Base-by-base conservation (phyloP, 2,329 filamentous ascomycete species). In the Phyllosticta citrichinensis region DNA sequence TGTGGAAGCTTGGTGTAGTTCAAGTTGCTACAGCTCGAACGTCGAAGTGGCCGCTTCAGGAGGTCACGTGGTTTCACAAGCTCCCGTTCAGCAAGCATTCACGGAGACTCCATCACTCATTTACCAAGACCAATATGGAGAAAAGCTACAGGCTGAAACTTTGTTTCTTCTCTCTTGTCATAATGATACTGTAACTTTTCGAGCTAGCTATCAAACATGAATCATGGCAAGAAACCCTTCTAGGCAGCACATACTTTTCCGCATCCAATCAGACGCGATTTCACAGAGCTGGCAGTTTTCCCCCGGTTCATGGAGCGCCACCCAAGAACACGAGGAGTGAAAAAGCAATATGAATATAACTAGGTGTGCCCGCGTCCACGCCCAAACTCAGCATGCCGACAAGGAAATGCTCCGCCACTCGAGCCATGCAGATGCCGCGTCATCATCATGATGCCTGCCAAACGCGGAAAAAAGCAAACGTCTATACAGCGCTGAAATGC, bases 1-100 rank as follows among this genome's bases (percentile, higher is more conserved):
- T 12, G 53, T 27, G 19, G 54, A 8, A 52, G 77, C 79, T 80
- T 64, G 63, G 68, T 64, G 62, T 47, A 54, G 55, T 40, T 35
- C 20, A 53, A 8, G 19, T 33, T 56, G 54, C 35, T 24, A n/a
- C 19, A 25, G 24, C 10, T 6, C 9, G 35, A 52, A 30, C 8
- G 40, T 58, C 56, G 52, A 27, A 53, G 57, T 47, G 52, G 19
- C 24, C 22, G 58, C 22, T 12, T n/a, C 12, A 54, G 35, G 47
- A 11, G 51, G 54, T 51, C 33, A 24, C 52, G 58, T 60, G 24
- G 52, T 56, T 25, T 47, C 17, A 47, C 5, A n/a, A 47, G 17
- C 40, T 14, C 17, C 17, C 22, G 2, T 22, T 22, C 22, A 22
- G 22, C 22, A 22, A 8, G 17, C 40, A n/a, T 12, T 5, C 6